phyloP scores from a whole-genome alignment of 768 basidiomycete species.

The Boletus sp. region DNA sequence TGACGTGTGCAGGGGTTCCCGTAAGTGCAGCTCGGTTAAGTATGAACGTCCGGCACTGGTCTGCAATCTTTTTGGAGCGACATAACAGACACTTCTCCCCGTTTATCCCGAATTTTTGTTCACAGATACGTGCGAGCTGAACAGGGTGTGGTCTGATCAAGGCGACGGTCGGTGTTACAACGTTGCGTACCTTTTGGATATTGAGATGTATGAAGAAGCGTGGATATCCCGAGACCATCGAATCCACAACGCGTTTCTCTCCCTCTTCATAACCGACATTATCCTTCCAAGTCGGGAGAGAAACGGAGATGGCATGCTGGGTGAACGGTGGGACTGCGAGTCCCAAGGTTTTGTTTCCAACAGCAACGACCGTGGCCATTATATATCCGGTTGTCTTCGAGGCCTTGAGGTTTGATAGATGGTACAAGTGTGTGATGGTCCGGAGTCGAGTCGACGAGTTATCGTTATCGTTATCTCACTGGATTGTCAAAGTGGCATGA shows the following conservation, averaged over 20 bases:
- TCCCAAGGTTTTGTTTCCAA: constrained; percentile 36
- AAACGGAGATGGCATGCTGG: constrained; percentile 92
- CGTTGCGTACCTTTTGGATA: constrained; percentile 72
- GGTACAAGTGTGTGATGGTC: not conserved
- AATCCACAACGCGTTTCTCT: constrained; percentile 69
- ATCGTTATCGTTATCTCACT: not conserved
- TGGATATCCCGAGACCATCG: constrained; percentile 89
- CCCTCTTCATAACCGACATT: constrained; percentile 92
- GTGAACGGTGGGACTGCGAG: constrained; percentile 61
- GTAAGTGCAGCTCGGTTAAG: constrained; percentile 43
- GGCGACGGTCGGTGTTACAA: not conserved
- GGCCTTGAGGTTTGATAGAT: not conserved
- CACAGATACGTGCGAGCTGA: constrained; percentile 76
- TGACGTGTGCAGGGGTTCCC: constrained; percentile 44
- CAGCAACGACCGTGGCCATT: constrained; percentile 6
- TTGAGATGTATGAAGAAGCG: constrained; percentile 89
- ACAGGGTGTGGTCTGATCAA: not conserved
- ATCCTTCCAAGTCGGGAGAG: constrained; percentile 88
- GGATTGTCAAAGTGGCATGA: not conserved
- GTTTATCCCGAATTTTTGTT: constrained; percentile 68
- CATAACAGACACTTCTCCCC: constrained; percentile 79
- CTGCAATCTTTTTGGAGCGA: constrained; percentile 68
- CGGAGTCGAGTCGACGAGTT: not conserved
- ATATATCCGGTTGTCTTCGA: not conserved
- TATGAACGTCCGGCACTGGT: constrained; percentile 74